Base-by-base conservation (phyloP, 306 rosid species). In the Prinsepia uniflora region DNA sequence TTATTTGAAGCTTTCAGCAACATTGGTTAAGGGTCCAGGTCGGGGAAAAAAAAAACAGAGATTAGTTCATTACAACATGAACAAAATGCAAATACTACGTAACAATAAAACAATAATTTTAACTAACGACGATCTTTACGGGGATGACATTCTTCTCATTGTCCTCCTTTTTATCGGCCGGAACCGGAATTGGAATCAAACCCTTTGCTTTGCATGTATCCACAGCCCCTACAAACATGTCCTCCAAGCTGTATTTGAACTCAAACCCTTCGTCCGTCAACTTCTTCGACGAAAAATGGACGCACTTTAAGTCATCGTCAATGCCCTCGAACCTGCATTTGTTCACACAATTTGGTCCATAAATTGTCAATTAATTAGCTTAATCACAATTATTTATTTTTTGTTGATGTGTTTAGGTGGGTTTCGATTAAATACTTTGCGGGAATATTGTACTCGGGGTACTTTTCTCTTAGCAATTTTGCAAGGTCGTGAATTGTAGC, bases 401-500 rank as follows among this genome's bases (percentile, higher is more conserved):
- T 2, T 46, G 50, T 3, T 46, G 50, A 10, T 22, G 30, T 15
- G 62, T 6, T 56, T 52, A 67, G 44, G 20, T 6, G 10, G 44
- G 24, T 6, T 12, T 55, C 47, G 5, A 2, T 12, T 18, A 65
- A 83, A 76, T 84, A 90, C 97, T 76, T 88, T 18, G 84, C 86
- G 15, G 96, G 91, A 57, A 91, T 62, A 53, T 86, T 73, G 67
- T 77, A 88, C 15, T 78, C 74, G 0, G 92, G 92, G 54, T 85
- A 85, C 8, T 82, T 88, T 59, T 85, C 55, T 2, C 65, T 77
- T 0, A 86, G 82, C 58, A 91, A 17, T 36, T 66, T 88, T 9
- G 86, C 97, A 56, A 86, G 50, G 0, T 85, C 86, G 48, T 86
- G 81, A 67, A 91, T 91, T 65, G 84, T 91, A 34, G 92, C 89